These are phyloP conservation scores for Dendrostoma leiphaemia DNA, from an alignment of 2,329 filamentous ascomycete genomes.

Conservation along the genomic window DNA sequence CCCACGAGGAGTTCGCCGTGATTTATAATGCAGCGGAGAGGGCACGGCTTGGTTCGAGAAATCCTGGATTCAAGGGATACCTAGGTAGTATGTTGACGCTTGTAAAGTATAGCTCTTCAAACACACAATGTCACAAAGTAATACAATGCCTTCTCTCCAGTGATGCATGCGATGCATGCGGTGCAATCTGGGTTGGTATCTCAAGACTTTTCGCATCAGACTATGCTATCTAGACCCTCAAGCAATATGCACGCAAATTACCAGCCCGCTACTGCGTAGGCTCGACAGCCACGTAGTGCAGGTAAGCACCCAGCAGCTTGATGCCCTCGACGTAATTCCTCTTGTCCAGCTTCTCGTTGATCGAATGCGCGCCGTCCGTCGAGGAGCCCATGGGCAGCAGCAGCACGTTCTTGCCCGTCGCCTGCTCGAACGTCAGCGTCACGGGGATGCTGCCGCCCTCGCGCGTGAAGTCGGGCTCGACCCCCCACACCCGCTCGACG, in stretches of 20 bases:
- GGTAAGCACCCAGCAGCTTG: conserved; percentile 89
- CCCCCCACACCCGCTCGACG: conserved; percentile 91
- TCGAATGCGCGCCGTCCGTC: conserved; percentile 93
- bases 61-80: too few species aligned
- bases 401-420: conserved; percentile 95
- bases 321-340: conserved; percentile 98
- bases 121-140: too few species aligned
- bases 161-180: background rate
- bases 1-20: too few species aligned
- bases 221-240: background rate
- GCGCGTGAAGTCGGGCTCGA: conserved; percentile 90
- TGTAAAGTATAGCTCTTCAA: too few species aligned
- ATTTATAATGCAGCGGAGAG: too few species aligned
- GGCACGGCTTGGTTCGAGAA: too few species aligned
- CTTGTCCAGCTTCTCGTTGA: conserved; percentile 98
- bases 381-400: conserved; percentile 96
- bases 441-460: conserved; percentile 98
- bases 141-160: background rate
- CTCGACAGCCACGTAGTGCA: conserved; percentile 95
- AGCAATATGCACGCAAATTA: background rate
- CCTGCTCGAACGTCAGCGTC: conserved; percentile 94
- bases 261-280: conserved; percentile 39
- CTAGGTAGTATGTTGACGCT: too few species aligned
- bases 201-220: too few species aligned
- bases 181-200: too few species aligned